Percentiles rank a stretch among this genome's conserved stretches.
Evolutionary conservation across 768 basidiomycete genomes (phyloP).

Genomic region (Pleurotus giganteus): DNA sequence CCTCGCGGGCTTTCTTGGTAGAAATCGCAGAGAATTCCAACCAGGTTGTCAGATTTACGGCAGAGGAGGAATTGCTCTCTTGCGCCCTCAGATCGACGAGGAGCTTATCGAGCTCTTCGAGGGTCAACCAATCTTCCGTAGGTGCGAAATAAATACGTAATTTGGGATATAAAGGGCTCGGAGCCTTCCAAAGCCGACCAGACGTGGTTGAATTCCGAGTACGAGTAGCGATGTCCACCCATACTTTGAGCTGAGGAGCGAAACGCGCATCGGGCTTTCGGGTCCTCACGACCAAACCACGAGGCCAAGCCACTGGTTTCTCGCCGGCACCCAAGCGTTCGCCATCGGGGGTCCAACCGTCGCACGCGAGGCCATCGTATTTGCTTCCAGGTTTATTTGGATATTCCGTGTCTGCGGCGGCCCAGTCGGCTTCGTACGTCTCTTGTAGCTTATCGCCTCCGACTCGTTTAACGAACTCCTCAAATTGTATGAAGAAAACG

Average conservation of each 20-base stretch:
- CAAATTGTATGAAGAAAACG: neutral
- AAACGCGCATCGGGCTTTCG: neutral
- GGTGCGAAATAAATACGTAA: neutral
- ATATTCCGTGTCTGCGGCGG: too few relatives aligned
- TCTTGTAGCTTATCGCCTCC: neutral
- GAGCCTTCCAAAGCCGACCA: neutral
- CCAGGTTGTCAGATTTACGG: neutral
- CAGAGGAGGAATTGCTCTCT: neutral
- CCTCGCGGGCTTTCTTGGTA: neutral
- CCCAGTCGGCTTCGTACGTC: neutral
- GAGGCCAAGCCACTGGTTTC: neutral
- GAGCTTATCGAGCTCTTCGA: neutral
- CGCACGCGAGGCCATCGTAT: neutral
- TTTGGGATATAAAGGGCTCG: neutral
- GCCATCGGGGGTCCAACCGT: neutral
- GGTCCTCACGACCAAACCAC: neutral
- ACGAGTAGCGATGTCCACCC: neutral
- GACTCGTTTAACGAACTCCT: neutral
- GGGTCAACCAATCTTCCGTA: neutral
- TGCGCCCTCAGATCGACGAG: neutral
- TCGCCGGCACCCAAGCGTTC: neutral
- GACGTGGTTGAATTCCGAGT: neutral
- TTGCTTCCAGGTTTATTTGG: neutral
- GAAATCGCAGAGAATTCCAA: neutral
- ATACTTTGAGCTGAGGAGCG: neutral